A percentile compares a stretch with the other conserved stretches of the same genome.
Conservation (phyloP, 306 rosid species). For the Cucumis sativus region Cucumber_9930_V3 NC_026659.2:26777501-26778000, state of each 20-base stretch:
- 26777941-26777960: constrained; percentile 26
- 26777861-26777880: constrained; percentile 31
- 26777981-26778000: constrained; percentile 27
- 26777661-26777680: background rate
- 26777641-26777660: too few relatives aligned
- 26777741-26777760: background rate
- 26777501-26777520: constrained; percentile 21
- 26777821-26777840: constrained; percentile 18
- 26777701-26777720: background rate
- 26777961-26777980: constrained; percentile 27
- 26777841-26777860: constrained; percentile 31
- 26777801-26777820: constrained; percentile 18
- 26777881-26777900: constrained; percentile 5
- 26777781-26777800: constrained; percentile 6
- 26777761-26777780: constrained; percentile 12
- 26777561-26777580: constrained; percentile 13
- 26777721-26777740: background rate
- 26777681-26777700: constrained; percentile 13
- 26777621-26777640: too few relatives aligned
- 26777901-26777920: constrained; percentile 13
- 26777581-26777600: constrained; percentile 14
- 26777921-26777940: constrained; percentile 21
- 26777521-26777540: constrained; percentile 16
- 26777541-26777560: constrained; percentile 4
- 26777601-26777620: too few relatives aligned